These are phyloP conservation scores for Nicotiana benthamiana DNA, from an alignment of 257 asterid species.

Conservation along the genomic window DNA sequence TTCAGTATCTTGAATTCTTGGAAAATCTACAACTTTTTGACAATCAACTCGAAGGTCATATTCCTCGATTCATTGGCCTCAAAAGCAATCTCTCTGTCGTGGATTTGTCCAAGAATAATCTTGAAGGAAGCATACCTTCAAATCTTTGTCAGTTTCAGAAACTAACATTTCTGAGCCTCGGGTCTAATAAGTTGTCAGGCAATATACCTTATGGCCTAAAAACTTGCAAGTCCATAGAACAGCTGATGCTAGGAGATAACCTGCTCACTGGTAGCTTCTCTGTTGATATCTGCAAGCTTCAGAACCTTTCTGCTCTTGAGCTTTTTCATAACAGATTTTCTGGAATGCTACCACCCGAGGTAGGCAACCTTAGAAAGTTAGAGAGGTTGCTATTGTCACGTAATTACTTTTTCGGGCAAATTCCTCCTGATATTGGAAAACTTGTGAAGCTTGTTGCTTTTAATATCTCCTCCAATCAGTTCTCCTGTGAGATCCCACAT, in stretches of 20 bases:
- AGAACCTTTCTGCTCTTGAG: constrained; percentile 75
- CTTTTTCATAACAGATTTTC: constrained; percentile 60
- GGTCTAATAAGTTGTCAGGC: constrained; percentile 61
- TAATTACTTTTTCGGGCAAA: constrained; percentile 55
- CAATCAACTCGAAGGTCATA: constrained; percentile 55
- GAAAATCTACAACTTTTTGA: constrained; percentile 65
- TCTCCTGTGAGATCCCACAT: constrained; percentile 52
- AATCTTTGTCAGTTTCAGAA: constrained; percentile 48
- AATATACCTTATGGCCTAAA: constrained; percentile 70
- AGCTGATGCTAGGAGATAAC: constrained; percentile 75
- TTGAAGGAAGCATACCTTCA: constrained; percentile 62
- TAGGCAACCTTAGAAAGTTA: constrained; percentile 47
- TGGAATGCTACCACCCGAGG: constrained; percentile 56
- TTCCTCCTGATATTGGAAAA: constrained; percentile 72
- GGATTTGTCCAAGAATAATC: constrained; percentile 65
- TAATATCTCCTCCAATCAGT: constrained; percentile 60
- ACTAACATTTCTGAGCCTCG: constrained; percentile 59
- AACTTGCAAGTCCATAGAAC: constrained; percentile 69
- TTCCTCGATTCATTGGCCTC: constrained; percentile 61
- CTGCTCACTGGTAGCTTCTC: constrained; percentile 74
- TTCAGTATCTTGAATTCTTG: constrained; percentile 50
- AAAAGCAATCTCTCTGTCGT: constrained; percentile 52
- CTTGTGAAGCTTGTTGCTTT: constrained; percentile 70
- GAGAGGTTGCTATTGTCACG: constrained; percentile 69
- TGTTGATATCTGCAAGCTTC: constrained; percentile 48